Evolutionary conservation across 257 asterid species (phyloP).

Genomic region (Ophiorrhiza pumila): DNA sequence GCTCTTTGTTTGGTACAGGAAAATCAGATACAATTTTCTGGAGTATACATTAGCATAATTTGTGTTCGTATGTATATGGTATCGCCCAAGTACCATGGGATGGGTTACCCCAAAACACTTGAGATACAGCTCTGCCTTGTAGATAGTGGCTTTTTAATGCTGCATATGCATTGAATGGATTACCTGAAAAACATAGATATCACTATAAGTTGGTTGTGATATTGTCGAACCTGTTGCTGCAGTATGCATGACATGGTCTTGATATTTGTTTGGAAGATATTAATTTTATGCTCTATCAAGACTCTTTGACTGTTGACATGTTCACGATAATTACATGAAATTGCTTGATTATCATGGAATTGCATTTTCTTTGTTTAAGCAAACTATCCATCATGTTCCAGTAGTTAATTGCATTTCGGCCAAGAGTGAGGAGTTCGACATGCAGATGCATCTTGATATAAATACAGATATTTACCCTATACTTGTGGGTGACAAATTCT

Average conservation of each 20-base stretch:
- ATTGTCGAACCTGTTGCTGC: neutral
- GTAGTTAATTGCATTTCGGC: conserved; percentile 70
- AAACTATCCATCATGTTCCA: neutral
- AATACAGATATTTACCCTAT: conserved; percentile 75
- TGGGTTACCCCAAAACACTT: neutral
- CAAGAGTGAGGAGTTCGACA: conserved; percentile 85
- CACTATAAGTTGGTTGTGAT: neutral
- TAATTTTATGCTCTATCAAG: neutral
- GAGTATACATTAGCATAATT: neutral
- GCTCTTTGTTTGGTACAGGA: neutral
- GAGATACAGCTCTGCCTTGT: neutral
- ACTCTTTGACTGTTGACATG: neutral
- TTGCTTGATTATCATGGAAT: neutral
- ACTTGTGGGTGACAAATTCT: conserved; percentile 67
- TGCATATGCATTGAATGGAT: neutral
- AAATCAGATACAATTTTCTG: neutral
- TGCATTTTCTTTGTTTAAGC: neutral
- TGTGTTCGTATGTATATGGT: neutral
- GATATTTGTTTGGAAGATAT: neutral
- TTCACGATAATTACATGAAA: neutral
- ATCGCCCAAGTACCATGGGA: too few relatives aligned
- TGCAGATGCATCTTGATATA: conserved; percentile 74
- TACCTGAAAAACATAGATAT: neutral
- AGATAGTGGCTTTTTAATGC: neutral
- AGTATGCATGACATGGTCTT: neutral